phyloP scores from a whole-genome alignment of 208 protist species.

The Trypanosoma congolense region DNA sequence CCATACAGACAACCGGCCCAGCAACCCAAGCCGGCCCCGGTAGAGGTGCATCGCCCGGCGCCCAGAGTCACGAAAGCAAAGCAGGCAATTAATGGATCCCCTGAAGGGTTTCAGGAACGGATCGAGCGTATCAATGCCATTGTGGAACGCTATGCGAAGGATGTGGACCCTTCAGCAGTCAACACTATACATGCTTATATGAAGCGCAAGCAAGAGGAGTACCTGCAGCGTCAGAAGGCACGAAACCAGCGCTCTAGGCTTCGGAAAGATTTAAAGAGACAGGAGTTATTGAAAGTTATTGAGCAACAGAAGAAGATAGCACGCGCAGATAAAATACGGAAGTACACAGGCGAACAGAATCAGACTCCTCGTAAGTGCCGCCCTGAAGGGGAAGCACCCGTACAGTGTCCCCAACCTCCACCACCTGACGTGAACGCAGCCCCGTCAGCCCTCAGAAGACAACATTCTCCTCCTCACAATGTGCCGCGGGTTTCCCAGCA shows the following conservation, averaged over 20 bases:
- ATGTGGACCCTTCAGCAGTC: conserved; percentile 60
- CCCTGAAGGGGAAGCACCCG: too few relatives aligned
- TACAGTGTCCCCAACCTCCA: too few relatives aligned
- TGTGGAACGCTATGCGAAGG: conserved; percentile 67
- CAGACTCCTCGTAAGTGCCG: too few relatives aligned
- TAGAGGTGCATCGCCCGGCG: neutral
- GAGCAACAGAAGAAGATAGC: conserved; percentile 28
- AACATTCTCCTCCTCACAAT: too few relatives aligned
- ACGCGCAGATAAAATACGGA: neutral
- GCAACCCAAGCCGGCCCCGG: too few relatives aligned
- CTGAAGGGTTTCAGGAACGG: conserved; percentile 33
- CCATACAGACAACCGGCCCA: neutral
- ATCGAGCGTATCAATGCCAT: conserved; percentile 82
- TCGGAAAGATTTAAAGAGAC: conserved; percentile 47
- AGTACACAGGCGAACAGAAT: neutral
- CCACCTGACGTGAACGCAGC: too few relatives aligned
- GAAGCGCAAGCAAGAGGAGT: conserved; percentile 84
- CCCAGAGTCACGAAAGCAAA: neutral
- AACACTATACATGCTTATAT: conserved; percentile 88
- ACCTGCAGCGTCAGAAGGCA: conserved; percentile 54
- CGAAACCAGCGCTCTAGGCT: conserved; percentile 47
- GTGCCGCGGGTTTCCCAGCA: too few relatives aligned
- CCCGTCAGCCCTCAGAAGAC: too few relatives aligned
- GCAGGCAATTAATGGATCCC: neutral
- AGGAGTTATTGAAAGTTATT: conserved; percentile 61